A percentile compares a stretch with the other conserved stretches of the same genome.
Conservation (phyloP, 768 basidiomycete genomes). For the Mycena belliarum region DNA sequence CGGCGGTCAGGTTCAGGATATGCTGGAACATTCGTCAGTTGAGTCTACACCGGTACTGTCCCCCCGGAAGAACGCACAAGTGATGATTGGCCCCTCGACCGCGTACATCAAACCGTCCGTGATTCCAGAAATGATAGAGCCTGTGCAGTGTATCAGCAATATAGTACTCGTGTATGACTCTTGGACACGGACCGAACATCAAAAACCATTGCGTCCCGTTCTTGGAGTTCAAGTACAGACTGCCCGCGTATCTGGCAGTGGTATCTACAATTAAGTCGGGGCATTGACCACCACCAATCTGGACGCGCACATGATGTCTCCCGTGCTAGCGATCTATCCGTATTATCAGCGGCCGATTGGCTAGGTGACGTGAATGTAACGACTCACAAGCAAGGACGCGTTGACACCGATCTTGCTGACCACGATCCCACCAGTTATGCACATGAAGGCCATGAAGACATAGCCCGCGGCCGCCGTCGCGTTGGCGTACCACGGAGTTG, state of each 20-base stretch:
- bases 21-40: conserved; percentile 17
- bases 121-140: conserved; percentile 32
- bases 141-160: conserved; percentile 8
- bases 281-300: background rate
- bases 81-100: conserved; percentile 36
- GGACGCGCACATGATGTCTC: conserved; percentile 30
- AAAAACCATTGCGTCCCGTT: conserved; percentile 38
- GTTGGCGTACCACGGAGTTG: conserved; percentile 35
- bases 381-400: conserved; percentile 25
- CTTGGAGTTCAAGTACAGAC: conserved; percentile 35
- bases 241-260: conserved; percentile 35
- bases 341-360: background rate
- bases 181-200: conserved; percentile 26
- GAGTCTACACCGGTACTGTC: background rate
- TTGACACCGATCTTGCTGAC: conserved; percentile 36
- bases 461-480: conserved; percentile 34
- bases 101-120: conserved; percentile 36
- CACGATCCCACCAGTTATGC: conserved; percentile 32
- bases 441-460: conserved; percentile 34
- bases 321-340: conserved; percentile 30
- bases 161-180: background rate
- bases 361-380: background rate
- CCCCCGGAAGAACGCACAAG: conserved; percentile 24
- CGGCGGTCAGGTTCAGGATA: conserved; percentile 36
- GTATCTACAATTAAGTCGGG: background rate